Percentiles rank a stretch among this genome's conserved stretches.
phyloP scores from a whole-genome alignment of 169 alveolate species.

The Sarcocystis neurona region DNA sequence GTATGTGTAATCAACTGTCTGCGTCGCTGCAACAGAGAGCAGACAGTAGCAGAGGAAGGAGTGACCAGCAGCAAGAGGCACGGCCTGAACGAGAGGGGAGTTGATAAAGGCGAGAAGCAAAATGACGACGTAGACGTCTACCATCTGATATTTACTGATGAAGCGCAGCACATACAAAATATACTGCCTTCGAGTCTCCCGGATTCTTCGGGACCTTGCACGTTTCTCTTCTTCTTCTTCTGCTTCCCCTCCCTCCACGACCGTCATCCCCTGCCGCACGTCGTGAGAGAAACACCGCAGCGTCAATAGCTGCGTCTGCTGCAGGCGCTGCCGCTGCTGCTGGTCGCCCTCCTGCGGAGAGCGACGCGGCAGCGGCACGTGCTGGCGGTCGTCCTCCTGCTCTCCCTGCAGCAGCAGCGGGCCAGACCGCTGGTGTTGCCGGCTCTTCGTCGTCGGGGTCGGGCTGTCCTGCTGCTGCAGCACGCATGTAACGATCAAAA shows the following conservation, averaged over 20 bases:
- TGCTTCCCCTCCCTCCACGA: background rate
- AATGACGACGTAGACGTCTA: conserved; percentile 40
- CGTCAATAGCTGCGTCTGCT: too few species aligned
- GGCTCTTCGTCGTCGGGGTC: background rate
- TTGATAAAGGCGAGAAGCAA: conserved; percentile 38
- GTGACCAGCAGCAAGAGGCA: conserved; percentile 36
- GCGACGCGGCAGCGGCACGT: conserved; percentile 13
- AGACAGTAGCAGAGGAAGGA: conserved; percentile 44
- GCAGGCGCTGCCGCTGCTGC: too few species aligned
- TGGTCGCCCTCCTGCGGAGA: too few species aligned
- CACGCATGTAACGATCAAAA: background rate
- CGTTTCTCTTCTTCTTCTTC: background rate
- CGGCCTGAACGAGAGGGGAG: conserved; percentile 21
- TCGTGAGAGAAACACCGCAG: too few species aligned
- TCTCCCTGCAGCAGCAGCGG: conserved; percentile 21
- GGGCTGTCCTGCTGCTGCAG: background rate
- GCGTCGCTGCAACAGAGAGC: conserved; percentile 31
- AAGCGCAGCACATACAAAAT: conserved; percentile 9
- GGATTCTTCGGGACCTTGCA: background rate
- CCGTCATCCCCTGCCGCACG: too few species aligned
- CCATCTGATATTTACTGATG: conserved; percentile 52
- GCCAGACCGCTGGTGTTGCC: too few species aligned
- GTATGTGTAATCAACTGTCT: too few species aligned
- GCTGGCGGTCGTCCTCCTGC: conserved; percentile 31
- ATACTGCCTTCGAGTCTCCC: background rate